These are phyloP conservation scores for Circinella umbellata DNA, from an alignment of 371 early-diverging fungal genomes.

Conservation along the genomic window DNA sequence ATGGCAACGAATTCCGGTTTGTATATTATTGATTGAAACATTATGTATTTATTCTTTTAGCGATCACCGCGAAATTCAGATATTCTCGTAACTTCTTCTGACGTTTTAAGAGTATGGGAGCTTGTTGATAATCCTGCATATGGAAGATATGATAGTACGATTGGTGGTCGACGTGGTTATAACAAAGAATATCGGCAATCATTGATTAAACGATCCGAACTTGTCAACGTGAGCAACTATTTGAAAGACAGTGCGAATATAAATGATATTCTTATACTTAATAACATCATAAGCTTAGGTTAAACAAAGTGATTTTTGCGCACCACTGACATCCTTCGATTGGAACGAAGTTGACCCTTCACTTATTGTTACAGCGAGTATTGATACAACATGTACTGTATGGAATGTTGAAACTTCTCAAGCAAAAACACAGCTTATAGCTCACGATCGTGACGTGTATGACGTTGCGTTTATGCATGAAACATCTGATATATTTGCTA, in stretches of 20 bases:
- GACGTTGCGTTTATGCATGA: constrained; percentile 92
- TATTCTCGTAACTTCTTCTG: constrained; percentile 88
- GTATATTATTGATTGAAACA: not conserved
- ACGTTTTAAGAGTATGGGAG: constrained; percentile 89
- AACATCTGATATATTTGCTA: constrained; percentile 90
- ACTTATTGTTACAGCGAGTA: constrained; percentile 87
- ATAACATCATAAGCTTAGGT: constrained; percentile 22
- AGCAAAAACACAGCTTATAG: constrained; percentile 97
- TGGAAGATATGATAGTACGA: constrained; percentile 37
- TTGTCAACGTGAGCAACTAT: constrained; percentile 59
- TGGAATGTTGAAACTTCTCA: constrained; percentile 95
- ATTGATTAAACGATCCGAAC: constrained; percentile 51
- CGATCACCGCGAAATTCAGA: constrained; percentile 62
- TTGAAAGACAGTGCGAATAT: not conserved
- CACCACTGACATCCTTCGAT: constrained; percentile 95
- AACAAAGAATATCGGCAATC: constrained; percentile 12
- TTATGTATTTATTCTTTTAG: constrained; percentile 17
- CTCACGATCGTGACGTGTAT: constrained; percentile 96
- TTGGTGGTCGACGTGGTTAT: constrained; percentile 35
- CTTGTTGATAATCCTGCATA: constrained; percentile 60
- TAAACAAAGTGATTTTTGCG: constrained; percentile 73
- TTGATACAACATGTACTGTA: constrained; percentile 98
- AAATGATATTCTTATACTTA: not conserved
- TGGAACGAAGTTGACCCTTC: constrained; percentile 91
- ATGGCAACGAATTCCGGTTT: not conserved